These are phyloP conservation scores for Raddia distichophylla DNA, from an alignment of 176 grass and related monocot species.

Conservation along the genomic window DNA sequence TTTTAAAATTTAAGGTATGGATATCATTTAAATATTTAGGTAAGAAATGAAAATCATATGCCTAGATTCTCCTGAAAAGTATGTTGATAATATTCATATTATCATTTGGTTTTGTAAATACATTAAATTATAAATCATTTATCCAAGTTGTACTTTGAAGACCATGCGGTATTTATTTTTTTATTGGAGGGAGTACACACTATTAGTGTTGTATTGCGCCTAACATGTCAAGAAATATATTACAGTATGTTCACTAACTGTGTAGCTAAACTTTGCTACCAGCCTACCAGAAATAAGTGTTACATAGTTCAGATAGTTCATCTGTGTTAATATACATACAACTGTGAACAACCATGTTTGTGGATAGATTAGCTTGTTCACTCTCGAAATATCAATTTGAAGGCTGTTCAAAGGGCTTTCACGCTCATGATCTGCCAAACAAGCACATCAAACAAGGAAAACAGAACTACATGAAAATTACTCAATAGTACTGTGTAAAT, in stretches of 20 bases:
- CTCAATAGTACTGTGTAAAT: background rate
- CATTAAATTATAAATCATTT: too few relatives aligned
- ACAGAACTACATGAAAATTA: background rate
- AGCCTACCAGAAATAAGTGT: background rate
- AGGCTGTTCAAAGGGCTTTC: conserved; percentile 93
- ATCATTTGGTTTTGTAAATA: too few relatives aligned
- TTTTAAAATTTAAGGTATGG: too few relatives aligned
- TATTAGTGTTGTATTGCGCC: background rate
- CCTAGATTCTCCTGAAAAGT: too few relatives aligned
- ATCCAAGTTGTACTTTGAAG: too few relatives aligned
- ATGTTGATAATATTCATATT: too few relatives aligned
- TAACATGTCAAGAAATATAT: conserved; percentile 11
- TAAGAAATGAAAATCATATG: too few relatives aligned
- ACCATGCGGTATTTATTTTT: too few relatives aligned
- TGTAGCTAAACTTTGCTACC: background rate
- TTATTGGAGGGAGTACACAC: too few relatives aligned
- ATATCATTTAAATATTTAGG: too few relatives aligned
- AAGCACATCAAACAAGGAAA: conserved; percentile 21
- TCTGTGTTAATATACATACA: conserved; percentile 80
- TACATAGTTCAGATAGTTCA: conserved; percentile 99
- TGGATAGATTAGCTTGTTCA: conserved; percentile 91
- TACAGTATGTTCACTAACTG: background rate
- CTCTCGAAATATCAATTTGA: conserved; percentile 90
- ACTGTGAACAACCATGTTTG: conserved; percentile 90
- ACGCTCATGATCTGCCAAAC: conserved; percentile 91